Percentiles rank a stretch among this genome's conserved stretches.
Conservation (phyloP, 2,329 filamentous ascomycete species). For the Esteya vermicola region DNA sequence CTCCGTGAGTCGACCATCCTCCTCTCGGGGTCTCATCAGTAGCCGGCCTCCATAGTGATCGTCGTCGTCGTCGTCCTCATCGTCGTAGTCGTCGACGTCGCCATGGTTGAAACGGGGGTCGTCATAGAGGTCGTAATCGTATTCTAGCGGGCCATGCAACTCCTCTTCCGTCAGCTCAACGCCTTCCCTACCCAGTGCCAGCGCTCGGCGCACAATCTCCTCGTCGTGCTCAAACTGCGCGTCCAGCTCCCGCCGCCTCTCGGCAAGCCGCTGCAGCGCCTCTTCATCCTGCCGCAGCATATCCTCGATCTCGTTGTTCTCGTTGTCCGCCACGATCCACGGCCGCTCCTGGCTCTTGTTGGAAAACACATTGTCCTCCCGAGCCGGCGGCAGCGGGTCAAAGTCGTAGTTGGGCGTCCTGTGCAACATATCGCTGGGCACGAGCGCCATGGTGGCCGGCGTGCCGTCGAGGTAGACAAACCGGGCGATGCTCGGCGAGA, state of each 20-base stretch:
- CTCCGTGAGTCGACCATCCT: too few relatives aligned
- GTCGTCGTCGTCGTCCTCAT: not conserved
- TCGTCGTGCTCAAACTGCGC: not conserved
- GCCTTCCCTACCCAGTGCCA: too few relatives aligned
- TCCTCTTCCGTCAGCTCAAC: not conserved
- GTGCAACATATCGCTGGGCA: conserved; percentile 52
- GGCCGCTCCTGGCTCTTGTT: conserved; percentile 25
- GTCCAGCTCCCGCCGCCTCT: not conserved
- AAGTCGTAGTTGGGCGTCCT: conserved; percentile 58
- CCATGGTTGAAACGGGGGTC: too few relatives aligned
- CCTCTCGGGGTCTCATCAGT: too few relatives aligned
- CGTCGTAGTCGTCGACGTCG: not conserved
- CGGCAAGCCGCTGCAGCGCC: not conserved
- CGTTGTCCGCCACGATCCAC: conserved; percentile 20
- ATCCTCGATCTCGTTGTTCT: not conserved
- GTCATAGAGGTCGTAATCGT: too few relatives aligned
- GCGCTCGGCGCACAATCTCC: too few relatives aligned
- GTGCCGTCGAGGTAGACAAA: conserved; percentile 69
- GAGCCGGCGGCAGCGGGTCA: conserved; percentile 64
- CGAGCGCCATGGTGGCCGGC: conserved; percentile 52
- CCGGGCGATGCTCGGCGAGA: conserved; percentile 44
- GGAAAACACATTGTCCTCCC: conserved; percentile 37
- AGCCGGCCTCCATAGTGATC: too few relatives aligned
- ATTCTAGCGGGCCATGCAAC: too few relatives aligned
- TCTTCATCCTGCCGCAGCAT: too few relatives aligned